phyloP scores from a whole-genome alignment of 2,329 filamentous ascomycete species.

The Penicillium sclerotigenum region DNA sequence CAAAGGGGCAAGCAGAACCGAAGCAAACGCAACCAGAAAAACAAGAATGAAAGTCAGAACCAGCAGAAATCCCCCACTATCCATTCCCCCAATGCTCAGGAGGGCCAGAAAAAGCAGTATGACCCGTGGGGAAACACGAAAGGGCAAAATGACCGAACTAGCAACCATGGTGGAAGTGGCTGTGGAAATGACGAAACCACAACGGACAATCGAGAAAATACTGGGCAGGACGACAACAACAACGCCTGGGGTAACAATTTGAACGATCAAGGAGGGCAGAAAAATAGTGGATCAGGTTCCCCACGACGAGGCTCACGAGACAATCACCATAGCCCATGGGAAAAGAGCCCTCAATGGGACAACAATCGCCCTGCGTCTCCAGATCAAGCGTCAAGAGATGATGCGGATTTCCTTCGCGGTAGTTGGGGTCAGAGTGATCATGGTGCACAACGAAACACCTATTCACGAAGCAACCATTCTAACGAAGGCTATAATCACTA shows the following conservation, averaged over 20 bases:
- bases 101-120: neutral
- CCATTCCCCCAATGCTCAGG: neutral
- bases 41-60: neutral
- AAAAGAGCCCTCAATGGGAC: neutral
- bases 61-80: neutral
- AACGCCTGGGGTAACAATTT: no score
- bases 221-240: neutral
- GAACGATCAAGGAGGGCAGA: neutral
- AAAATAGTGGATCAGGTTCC: neutral
- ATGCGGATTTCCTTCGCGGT: neutral
- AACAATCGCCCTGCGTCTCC: neutral
- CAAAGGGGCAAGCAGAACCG: neutral
- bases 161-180: neutral
- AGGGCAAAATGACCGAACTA: neutral
- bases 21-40: neutral
- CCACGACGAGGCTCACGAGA: neutral
- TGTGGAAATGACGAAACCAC: neutral
- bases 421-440: neutral
- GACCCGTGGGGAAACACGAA: neutral
- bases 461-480: neutral
- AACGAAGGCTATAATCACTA: neutral
- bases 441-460: neutral
- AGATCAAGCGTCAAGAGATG: neutral
- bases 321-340: neutral
- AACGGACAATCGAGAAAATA: neutral